A percentile compares a stretch with the other conserved stretches of the same genome.
These are phyloP conservation scores for Coemansia sp. DNA, from an alignment of 192 early-diverging fungal genomes.

Conservation along the genomic window DNA sequence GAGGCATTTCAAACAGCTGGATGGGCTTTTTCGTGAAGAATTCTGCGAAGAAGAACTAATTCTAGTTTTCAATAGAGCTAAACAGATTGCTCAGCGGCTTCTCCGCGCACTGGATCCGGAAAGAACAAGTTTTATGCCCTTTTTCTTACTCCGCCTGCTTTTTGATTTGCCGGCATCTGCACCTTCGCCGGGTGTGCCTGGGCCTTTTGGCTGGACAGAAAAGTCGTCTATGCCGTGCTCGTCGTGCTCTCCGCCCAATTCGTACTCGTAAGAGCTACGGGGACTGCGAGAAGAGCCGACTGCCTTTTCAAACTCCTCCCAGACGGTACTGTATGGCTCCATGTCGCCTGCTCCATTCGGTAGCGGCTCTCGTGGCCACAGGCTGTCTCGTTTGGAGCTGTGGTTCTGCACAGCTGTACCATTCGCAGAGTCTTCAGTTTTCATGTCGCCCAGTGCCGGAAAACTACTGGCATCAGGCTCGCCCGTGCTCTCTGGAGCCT, in stretches of 20 bases:
- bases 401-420: not conserved
- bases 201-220: constrained; percentile 11
- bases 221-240: constrained; percentile 24
- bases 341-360: not conserved
- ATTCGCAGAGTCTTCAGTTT: not conserved
- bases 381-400: not conserved
- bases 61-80: too few relatives aligned
- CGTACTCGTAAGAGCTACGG: constrained; percentile 3
- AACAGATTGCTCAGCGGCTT: constrained; percentile 13
- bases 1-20: too few relatives aligned
- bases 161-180: not conserved
- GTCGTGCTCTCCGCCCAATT: constrained; percentile 4
- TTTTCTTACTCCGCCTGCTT: constrained; percentile 12
- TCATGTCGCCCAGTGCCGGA: constrained; percentile 22
- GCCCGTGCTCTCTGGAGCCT: not conserved
- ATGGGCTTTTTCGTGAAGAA: too few relatives aligned
- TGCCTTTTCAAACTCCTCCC: constrained; percentile 45
- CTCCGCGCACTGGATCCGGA: constrained; percentile 32
- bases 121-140: constrained; percentile 28
- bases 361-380: constrained; percentile 40
- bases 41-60: too few relatives aligned
- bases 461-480: constrained; percentile 34
- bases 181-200: not conserved
- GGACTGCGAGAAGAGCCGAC: constrained; percentile 6
- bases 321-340: constrained; percentile 14